Conservation (phyloP, 2,329 filamentous ascomycete genomes). For the Clonostachys rhizophaga region DNA sequence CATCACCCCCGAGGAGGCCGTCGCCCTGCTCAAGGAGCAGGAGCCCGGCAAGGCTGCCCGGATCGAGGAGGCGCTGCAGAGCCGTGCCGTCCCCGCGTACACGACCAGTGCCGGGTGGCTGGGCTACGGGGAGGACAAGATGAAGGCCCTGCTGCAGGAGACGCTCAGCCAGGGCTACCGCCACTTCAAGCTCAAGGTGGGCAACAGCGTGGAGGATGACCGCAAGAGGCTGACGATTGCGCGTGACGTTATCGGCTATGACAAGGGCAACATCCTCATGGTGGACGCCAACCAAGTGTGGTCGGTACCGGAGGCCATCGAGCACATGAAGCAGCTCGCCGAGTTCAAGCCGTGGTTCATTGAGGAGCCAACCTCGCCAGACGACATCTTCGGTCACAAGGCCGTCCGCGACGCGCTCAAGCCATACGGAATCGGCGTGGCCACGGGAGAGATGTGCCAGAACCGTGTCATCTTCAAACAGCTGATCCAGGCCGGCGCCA, state of each 20-base stretch:
- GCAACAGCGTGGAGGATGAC: conserved; percentile 68
- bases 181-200: conserved; percentile 92
- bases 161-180: conserved; percentile 72
- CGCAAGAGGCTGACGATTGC: conserved; percentile 67
- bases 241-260: conserved; percentile 75
- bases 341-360: conserved; percentile 93
- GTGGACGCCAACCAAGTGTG: conserved; percentile 92
- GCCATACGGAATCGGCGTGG: conserved; percentile 73
- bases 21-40: conserved; percentile 62
- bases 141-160: conserved; percentile 69
- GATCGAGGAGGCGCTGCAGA: conserved; percentile 68
- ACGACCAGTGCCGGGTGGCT: conserved; percentile 89
- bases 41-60: conserved; percentile 67
- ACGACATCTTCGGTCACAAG: conserved; percentile 86
- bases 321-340: conserved; percentile 76
- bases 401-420: conserved; percentile 76
- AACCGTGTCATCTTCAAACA: conserved; percentile 95
- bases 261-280: conserved; percentile 82
- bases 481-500: conserved; percentile 71
- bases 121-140: conserved; percentile 85
- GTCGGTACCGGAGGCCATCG: conserved; percentile 85
- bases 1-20: conserved; percentile 79
- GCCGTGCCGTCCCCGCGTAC: conserved; percentile 79
- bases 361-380: conserved; percentile 87
- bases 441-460: conserved; percentile 93